Conservation (phyloP, 2,329 filamentous ascomycete genomes). For the Penicillium sp. region DNA sequence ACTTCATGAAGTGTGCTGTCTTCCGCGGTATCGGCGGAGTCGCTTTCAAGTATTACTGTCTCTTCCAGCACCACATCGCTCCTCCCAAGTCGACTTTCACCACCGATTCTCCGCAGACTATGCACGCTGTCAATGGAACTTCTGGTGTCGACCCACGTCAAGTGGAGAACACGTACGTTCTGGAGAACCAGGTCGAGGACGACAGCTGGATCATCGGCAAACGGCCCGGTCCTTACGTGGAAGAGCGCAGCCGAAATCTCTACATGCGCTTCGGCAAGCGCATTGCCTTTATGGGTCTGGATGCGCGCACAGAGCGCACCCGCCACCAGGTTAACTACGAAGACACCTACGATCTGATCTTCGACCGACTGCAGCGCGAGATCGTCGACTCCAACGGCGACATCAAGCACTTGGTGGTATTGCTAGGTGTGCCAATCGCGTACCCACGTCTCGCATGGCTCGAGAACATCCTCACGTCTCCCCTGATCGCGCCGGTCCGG, state of each 20-base stretch:
- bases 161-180: slow-evolving; percentile 64
- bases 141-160: slow-evolving; percentile 59
- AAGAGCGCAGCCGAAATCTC: slow-evolving; percentile 52
- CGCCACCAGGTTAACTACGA: slow-evolving; percentile 85
- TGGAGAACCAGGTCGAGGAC: slow-evolving; percentile 50
- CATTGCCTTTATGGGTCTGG: slow-evolving; percentile 54
- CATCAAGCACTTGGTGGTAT: slow-evolving; percentile 55
- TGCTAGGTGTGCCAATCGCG: slow-evolving; percentile 63
- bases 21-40: slow-evolving; percentile 57
- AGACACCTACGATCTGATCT: slow-evolving; percentile 55
- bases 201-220: slow-evolving; percentile 68
- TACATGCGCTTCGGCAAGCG: slow-evolving; percentile 58
- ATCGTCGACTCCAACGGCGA: slow-evolving; percentile 44
- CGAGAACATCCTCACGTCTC: slow-evolving; percentile 81
- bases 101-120: slow-evolving; percentile 57
- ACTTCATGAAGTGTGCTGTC: slow-evolving; percentile 58
- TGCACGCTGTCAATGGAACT: slow-evolving; percentile 41
- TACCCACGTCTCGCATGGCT: slow-evolving; percentile 80
- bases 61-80: slow-evolving; percentile 68
- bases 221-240: slow-evolving; percentile 61
- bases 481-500: slow-evolving; percentile 77
- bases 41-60: slow-evolving; percentile 53
- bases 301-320: slow-evolving; percentile 64
- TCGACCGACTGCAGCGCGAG: slow-evolving; percentile 47
- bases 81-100: slow-evolving; percentile 81